Evolutionary conservation across 345 rosid genomes (phyloP), one percentile per base, ranked within the genome.

Genomic region (Dipteronia dyeriana): DNA sequence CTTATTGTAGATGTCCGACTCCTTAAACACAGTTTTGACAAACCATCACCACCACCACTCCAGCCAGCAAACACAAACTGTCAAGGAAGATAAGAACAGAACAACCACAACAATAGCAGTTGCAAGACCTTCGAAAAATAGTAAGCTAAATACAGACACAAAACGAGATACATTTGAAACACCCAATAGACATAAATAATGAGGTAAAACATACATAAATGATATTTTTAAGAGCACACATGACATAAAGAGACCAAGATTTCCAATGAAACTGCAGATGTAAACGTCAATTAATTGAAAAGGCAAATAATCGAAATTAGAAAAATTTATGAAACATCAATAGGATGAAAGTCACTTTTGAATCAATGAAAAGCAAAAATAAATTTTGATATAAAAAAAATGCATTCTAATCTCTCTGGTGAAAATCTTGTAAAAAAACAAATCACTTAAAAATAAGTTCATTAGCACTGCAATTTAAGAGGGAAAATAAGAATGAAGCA

Each of bases 261-360:
- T 94, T 67, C 98, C 99, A 74, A 89, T 79, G 77, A 90, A 96
- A 83, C 98, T 96, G 85, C 76, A 57, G 10, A 80, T 2, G 53
- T 62, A 78, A 72, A 70, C 29, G 39, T 47, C 10, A 16, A 45
- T 23, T 45, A 57, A 69, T 71, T 34, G 34, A 67, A 65, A 31
- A 23, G 19, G 51, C 34, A 54, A 43, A 13, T 11, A 53, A 49
- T 57, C 19, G 8, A 23, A 34, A 53, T 31, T 34, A 65, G 47
- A 51, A 47, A 3, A 63, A 16, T 7, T 4, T 5, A 49, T 13
- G 17, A 65, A 75, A 31, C 3, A n/a, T n/a, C 22, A 3, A 51
- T 64, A 61, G 14, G 5, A 74, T 29, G 23, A 51, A 49, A 9
- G 16, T 75, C 63, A 31, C 1, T 7, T 51, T 51, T 20, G 13